Conservation (phyloP, 2,329 filamentous ascomycete species). For the Chrysosporium keratinophilum region DNA sequence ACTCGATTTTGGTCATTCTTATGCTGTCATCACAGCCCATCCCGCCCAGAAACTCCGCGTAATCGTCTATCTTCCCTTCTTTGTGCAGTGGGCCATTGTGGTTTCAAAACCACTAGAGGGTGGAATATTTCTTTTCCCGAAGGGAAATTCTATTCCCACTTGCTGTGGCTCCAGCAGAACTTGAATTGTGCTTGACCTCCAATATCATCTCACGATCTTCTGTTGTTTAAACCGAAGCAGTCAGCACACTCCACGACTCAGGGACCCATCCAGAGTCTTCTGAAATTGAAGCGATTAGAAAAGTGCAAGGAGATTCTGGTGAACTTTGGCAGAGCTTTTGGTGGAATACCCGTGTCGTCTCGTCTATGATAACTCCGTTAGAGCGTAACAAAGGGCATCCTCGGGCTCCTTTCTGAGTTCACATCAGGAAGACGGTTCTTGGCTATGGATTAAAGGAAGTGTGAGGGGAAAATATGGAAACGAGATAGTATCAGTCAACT, state of each 20-base stretch:
- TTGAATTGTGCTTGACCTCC: neutral
- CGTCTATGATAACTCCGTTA: neutral
- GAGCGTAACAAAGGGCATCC: neutral
- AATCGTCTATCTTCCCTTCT: neutral
- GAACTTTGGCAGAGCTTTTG: neutral
- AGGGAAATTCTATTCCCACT: neutral
- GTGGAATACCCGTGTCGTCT: neutral
- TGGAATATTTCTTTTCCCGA: neutral
- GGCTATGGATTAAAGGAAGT: no score
- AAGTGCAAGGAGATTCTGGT: neutral
- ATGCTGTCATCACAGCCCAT: no score
- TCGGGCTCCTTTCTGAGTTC: neutral
- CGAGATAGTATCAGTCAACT: no score
- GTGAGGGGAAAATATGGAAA: no score
- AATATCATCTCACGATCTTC: neutral
- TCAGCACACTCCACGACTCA: neutral
- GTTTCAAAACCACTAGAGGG: neutral
- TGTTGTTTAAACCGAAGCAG: neutral
- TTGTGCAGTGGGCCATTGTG: neutral
- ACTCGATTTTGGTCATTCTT: no score
- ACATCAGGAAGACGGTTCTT: no score
- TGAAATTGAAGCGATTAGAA: neutral
- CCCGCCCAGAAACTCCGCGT: neutral
- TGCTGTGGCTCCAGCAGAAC: neutral
- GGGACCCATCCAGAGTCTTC: neutral